Conservation (phyloP, 2,329 filamentous ascomycete species). For the Thyridium curvatum region DNA sequence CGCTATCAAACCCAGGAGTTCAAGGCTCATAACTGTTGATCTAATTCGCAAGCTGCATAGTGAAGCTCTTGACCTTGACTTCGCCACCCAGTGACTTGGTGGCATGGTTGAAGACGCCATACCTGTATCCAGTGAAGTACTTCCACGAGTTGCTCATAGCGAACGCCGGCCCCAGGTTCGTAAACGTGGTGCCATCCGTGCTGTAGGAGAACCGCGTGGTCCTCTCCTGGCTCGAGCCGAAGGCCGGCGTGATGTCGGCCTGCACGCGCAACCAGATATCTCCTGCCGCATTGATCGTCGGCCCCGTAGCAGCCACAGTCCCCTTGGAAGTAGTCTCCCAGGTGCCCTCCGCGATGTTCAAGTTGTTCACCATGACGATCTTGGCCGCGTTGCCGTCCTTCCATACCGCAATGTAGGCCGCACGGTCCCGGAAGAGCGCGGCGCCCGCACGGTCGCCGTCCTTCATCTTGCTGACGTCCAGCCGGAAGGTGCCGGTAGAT, state of each 20-base stretch:
- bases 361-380: conserved; percentile 19
- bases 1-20: too few relatives aligned
- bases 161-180: conserved; percentile 22
- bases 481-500: conserved; percentile 39
- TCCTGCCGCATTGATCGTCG: conserved; percentile 2
- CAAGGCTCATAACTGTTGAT: not conserved
- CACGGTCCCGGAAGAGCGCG: conserved; percentile 44
- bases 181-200: conserved; percentile 31
- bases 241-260: conserved; percentile 25
- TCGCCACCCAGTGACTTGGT: conserved; percentile 33
- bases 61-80: conserved; percentile 14
- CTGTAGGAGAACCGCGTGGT: conserved; percentile 34
- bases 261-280: conserved; percentile 29
- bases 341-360: conserved; percentile 19
- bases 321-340: conserved; percentile 25
- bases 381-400: conserved; percentile 22
- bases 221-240: conserved; percentile 15
- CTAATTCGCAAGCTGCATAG: not conserved
- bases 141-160: conserved; percentile 33
- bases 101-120: conserved; percentile 42
- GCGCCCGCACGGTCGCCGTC: conserved; percentile 47
- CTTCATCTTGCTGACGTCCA: conserved; percentile 41
- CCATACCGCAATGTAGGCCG: conserved; percentile 44
- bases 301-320: conserved; percentile 14
- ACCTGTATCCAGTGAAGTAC: conserved; percentile 43